Base-by-base conservation (phyloP, 2,329 filamentous ascomycete genomes). In the Aspergillaceae sp. region DNA sequence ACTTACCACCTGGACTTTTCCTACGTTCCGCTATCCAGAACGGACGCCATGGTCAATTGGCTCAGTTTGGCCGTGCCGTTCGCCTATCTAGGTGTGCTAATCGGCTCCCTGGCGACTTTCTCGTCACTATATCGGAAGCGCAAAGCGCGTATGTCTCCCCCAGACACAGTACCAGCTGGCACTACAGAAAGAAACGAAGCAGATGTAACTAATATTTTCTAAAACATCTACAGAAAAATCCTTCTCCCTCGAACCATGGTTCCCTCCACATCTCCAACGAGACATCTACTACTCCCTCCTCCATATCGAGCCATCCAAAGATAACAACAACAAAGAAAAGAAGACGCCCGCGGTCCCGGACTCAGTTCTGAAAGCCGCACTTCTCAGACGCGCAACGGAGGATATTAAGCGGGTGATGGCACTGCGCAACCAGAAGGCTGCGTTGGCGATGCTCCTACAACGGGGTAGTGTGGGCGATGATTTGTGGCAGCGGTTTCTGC, bases 391-490 rank as follows among this genome's bases (percentile, higher is more conserved):
- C 58, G 92, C 92, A 30, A 83, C 88, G 33, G 91, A 97, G 66
- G 91, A 97, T 64, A 94, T 98, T 62, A 82, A 86, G 63, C 83
- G 92, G 53, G 87, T 98, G 51, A 84, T 97, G 60, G 82, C 92
- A 65, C 80, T 98, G 61, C 82, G 91, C 61, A 85, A 80, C 47
- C 85, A 88, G 56, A 98, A 97, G 74, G 86, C 87, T 59, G 88
- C 92, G 5, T 81, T 94, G 61, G 84, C 85, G 62, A 79, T 83
- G 27, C 73, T 98, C 55, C 70, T 97, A 57, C 88, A 94, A 69
- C 78, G 88, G 52, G 92, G 92, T 42, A 94, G 88, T 61, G 89
- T 98, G 1, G 91, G 92, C 9, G 92, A 98, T 65, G 92, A 98
- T 67, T 70, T 98, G 56, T 95, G 89, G 86, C 87, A 96, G 73